Percentiles rank a stretch among this genome's conserved stretches.
phyloP scores from a whole-genome alignment of 73 alveolate species.

The Paramecium octaurelia region DNA sequence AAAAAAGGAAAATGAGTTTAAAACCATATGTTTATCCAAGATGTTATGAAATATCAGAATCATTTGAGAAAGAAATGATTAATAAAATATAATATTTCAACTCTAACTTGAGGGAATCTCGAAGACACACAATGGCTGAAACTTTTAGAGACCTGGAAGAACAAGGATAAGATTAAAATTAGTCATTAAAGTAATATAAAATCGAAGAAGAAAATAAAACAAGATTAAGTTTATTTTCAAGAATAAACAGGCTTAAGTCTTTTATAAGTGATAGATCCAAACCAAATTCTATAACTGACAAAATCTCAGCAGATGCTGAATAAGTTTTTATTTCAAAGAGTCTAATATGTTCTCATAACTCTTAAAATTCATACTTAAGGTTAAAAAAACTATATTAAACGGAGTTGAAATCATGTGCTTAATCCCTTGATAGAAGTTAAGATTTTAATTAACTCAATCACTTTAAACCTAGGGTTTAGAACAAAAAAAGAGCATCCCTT shows the following conservation, averaged over 20 bases:
- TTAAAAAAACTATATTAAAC: neutral
- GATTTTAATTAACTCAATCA: neutral
- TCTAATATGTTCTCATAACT: neutral
- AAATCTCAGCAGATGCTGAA: neutral
- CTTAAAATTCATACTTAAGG: neutral
- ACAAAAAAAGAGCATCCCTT: neutral
- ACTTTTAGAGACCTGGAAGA: neutral
- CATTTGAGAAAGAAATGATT: neutral
- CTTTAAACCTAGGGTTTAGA: neutral
- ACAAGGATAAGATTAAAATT: neutral
- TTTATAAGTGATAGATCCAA: neutral
- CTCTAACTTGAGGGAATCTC: neutral
- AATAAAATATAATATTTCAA: neutral
- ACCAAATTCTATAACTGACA: neutral
- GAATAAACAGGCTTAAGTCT: neutral
- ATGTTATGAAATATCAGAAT: neutral
- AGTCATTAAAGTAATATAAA: neutral
- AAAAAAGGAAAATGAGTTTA: neutral
- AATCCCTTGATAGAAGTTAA: neutral
- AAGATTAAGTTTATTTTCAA: neutral
- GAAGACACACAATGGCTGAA: neutral
- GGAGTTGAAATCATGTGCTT: neutral
- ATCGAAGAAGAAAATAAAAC: neutral
- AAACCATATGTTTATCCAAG: constrained; percentile 3
- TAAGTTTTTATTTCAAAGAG: neutral